Evolutionary conservation across 495 filamentous ascomycete species (phyloP).

Genomic region (Xylaria acuta): DNA sequence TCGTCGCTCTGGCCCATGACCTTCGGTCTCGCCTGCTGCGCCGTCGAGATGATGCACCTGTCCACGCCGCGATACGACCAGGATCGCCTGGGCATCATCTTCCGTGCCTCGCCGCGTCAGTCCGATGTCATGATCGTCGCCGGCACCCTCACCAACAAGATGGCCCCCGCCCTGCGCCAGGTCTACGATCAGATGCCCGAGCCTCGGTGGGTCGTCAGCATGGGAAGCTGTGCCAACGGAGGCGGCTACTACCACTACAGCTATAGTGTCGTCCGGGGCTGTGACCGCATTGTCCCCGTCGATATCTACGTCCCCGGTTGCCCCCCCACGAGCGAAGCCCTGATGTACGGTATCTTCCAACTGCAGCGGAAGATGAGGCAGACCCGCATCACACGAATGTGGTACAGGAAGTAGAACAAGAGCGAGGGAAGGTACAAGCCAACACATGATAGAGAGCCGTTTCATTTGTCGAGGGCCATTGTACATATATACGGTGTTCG

Average conservation of each 20-base stretch:
- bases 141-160: slow-evolving; percentile 96
- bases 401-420: slow-evolving; percentile 61
- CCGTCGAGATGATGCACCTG: slow-evolving; percentile 98
- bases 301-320: slow-evolving; percentile 94
- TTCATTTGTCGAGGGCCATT: slow-evolving; percentile 28
- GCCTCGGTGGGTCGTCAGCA: slow-evolving; percentile 88
- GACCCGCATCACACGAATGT: slow-evolving; percentile 74
- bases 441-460: slow-evolving; percentile 15
- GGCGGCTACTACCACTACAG: slow-evolving; percentile 95
- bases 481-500: slow-evolving; percentile 29
- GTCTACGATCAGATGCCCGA: slow-evolving; percentile 99
- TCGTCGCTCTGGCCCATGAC: slow-evolving; percentile 97
- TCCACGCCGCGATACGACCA: slow-evolving; percentile 96
- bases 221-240: slow-evolving; percentile 92
- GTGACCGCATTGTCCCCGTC: slow-evolving; percentile 89
- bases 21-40: slow-evolving; percentile 95
- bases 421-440: not conserved
- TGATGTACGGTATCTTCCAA: slow-evolving; percentile 88
- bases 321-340: slow-evolving; percentile 85
- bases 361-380: slow-evolving; percentile 87
- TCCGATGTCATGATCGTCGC: slow-evolving; percentile 99
- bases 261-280: slow-evolving; percentile 86
- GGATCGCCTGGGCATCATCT: slow-evolving; percentile 94
- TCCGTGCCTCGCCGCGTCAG: slow-evolving; percentile 93
- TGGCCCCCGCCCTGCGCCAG: slow-evolving; percentile 92